Evolutionary conservation across 306 rosid genomes (phyloP).

Genomic region (Begonia peltatifolia): DNA sequence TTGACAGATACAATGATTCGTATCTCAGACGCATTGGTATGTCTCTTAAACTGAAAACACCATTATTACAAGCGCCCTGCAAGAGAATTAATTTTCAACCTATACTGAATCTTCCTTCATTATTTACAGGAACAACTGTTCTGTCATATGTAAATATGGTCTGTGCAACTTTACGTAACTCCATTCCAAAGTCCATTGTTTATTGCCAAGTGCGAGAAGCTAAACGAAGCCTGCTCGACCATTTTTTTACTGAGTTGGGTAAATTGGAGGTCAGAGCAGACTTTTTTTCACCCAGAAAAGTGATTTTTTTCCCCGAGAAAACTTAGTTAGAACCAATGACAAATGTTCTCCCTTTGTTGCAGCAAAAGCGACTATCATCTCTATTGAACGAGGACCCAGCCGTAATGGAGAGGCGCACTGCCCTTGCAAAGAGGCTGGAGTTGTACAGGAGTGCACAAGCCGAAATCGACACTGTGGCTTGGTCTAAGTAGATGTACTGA

Average conservation of each 20-base stretch:
- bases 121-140: constrained; percentile 50
- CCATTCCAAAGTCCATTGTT: constrained; percentile 76
- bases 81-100: no score
- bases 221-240: constrained; percentile 70
- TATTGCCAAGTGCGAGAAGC: constrained; percentile 92
- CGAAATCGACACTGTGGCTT: constrained; percentile 76
- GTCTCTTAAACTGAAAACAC: constrained; percentile 4
- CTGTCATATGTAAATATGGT: constrained; percentile 82
- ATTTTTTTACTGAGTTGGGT: constrained; percentile 68
- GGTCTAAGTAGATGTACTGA: constrained; percentile 55
- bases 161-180: constrained; percentile 59
- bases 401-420: constrained; percentile 70
- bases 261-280: constrained; percentile 49
- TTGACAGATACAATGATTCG: constrained; percentile 82
- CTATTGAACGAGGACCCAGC: constrained; percentile 91
- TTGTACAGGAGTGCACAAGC: constrained; percentile 80
- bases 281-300: neutral
- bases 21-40: constrained; percentile 83
- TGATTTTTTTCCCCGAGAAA: no score
- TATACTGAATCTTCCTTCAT: neutral
- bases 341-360: constrained; percentile 7
- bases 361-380: constrained; percentile 61
- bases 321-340: neutral
- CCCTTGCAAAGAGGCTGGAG: constrained; percentile 72
- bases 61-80: neutral